These are phyloP conservation scores for Trichoderma atrobrunneum DNA, from an alignment of 2,329 filamentous ascomycete species.

Conservation along the genomic window DNA sequence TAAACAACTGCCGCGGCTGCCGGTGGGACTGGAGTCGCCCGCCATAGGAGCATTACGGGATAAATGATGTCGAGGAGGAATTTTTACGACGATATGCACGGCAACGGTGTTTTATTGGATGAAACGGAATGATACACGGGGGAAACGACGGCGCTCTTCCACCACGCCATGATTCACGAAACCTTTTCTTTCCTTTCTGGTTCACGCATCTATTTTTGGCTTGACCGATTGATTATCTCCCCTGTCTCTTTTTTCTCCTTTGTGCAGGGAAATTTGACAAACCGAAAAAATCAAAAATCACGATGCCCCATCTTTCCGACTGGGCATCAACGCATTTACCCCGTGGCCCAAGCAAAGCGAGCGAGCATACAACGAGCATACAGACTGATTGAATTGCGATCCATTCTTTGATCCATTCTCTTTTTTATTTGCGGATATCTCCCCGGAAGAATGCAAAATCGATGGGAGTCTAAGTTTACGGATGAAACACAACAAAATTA, in stretches of 20 bases:
- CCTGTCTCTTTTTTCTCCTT: not conserved
- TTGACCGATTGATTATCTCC: not conserved
- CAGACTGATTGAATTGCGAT: conserved; percentile 15
- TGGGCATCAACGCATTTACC: not conserved
- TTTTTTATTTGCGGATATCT: not conserved
- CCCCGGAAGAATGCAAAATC: not conserved
- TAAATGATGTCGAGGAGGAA: not conserved
- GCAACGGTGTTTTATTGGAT: conserved; percentile 10
- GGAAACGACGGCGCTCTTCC: conserved; percentile 3
- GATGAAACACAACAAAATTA: not conserved
- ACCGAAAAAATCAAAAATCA: not conserved
- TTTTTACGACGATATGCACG: conserved; percentile 1
- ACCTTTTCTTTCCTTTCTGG: conserved; percentile 7
- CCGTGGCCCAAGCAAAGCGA: not conserved
- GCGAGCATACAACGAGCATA: conserved; percentile 2
- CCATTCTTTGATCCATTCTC: conserved; percentile 2
- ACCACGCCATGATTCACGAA: conserved; percentile 6
- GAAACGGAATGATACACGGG: conserved; percentile 11
- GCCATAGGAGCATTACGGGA: not conserved
- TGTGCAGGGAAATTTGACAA: not conserved
- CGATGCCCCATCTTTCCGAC: not conserved
- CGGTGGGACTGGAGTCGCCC: not conserved
- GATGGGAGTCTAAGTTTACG: not conserved
- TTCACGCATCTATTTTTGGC: not conserved
- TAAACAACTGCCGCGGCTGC: not conserved